Conservation (phyloP, 371 early-diverging fungal genomes). For the Batkoa obscura region DNA sequence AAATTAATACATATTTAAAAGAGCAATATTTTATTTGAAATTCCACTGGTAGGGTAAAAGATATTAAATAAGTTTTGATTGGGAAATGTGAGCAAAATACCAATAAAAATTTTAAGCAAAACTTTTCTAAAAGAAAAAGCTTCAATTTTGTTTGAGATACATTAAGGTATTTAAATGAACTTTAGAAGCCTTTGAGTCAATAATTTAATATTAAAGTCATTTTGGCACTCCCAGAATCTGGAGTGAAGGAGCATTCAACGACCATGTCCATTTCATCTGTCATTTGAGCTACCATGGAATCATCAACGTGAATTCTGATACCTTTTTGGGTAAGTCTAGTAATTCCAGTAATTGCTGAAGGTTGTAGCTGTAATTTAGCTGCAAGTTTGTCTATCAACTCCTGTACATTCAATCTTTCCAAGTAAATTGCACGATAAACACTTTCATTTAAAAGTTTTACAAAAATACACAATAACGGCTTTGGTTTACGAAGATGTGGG, state of each 20-base stretch:
- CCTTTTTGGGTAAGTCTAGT: slow-evolving; percentile 19
- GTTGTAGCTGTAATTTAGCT: slow-evolving; percentile 20
- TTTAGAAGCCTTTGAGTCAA: not conserved
- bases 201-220: slow-evolving; percentile 15
- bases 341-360: slow-evolving; percentile 17
- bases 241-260: slow-evolving; percentile 19
- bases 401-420: slow-evolving; percentile 20
- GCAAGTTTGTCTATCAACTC: slow-evolving; percentile 21
- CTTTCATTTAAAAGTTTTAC: slow-evolving; percentile 21
- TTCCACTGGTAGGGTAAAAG: not conserved
- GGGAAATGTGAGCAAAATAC: not conserved
- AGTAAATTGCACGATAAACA: slow-evolving; percentile 27
- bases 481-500: slow-evolving; percentile 14
- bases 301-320: slow-evolving; percentile 22
- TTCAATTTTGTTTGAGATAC: not conserved
- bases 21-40: not conserved
- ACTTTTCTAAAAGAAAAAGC: not conserved
- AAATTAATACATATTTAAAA: not conserved
- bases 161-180: not conserved
- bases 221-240: slow-evolving; percentile 19
- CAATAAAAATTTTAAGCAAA: not conserved
- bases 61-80: not conserved
- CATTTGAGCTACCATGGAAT: slow-evolving; percentile 25
- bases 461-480: slow-evolving; percentile 24
- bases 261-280: slow-evolving; percentile 29